Evolutionary conservation across 2,329 filamentous ascomycete genomes (phyloP), one percentile per base, ranked within the genome.

Genomic region (Hysterium pulicare): DNA sequence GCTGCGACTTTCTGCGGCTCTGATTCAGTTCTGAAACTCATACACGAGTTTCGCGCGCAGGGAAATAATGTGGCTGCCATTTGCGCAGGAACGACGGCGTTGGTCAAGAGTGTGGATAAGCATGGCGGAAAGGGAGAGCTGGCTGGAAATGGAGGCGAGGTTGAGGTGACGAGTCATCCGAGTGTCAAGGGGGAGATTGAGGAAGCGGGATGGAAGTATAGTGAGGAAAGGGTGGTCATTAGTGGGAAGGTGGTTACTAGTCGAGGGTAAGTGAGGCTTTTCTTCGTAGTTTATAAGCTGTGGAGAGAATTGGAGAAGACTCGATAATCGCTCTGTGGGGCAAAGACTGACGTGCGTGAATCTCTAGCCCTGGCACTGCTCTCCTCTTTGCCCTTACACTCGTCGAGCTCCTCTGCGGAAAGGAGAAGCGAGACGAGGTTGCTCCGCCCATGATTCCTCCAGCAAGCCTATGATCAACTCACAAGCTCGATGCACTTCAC

Each of bases 381-480:
- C 39, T 70, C 46, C 40, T 58, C 8, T 70, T 68, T 38, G 51
- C 64, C 7, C 51, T 69, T n/a, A 62, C 57, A 4, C 66, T 70
- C 44, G 65, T 69, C 2, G 67, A 69, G 46, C 4, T 40, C 16
- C 26, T 69, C 9, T 50, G 45, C 28, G 69, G 71, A 17, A 66
- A 61, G 42, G 71, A 70, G 64, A 75, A 69, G 57, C 69, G 69
- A 40, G 72, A 75, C 21, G 73, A 73, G 7, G 70, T 76, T 35
- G 66, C 75, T 21, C 70, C 70, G 21, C 68, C 76, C 33, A 70
- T 73, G 58, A 64, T 78, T 48, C 16, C 20, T 23, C 37, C 37
- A 5, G 24, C 37, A 9, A 38, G 32, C 28, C n/a, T n/a, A n/a
- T n/a, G n/a, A n/a, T n/a, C n/a, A n/a, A n/a, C n/a, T n/a, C n/a